Evolutionary conservation across 1,284 basidiomycete species (phyloP).

Genomic region (Malassezia vespertilionis): DNA sequence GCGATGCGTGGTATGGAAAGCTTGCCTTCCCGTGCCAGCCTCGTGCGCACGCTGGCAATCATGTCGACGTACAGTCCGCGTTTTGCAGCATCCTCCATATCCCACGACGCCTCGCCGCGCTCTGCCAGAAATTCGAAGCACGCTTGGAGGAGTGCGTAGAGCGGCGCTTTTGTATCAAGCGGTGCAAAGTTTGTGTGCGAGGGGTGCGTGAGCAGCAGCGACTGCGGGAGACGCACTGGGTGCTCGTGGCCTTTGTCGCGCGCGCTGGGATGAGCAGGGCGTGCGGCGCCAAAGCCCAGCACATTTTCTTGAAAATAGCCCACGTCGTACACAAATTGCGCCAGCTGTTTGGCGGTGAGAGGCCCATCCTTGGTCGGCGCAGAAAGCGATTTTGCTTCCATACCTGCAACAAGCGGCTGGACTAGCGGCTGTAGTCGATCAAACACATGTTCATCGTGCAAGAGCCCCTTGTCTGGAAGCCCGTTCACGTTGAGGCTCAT

Average conservation of each 20-base stretch:
- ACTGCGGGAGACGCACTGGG: constrained; percentile 35
- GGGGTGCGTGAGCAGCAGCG: constrained; percentile 27
- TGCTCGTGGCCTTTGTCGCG: constrained; percentile 22
- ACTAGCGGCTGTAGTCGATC: constrained; percentile 17
- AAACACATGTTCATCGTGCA: constrained; percentile 12
- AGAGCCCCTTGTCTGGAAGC: constrained; percentile 18
- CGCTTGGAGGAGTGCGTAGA: constrained; percentile 25
- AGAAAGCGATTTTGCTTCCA: constrained; percentile 1
- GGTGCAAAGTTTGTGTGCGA: constrained; percentile 24
- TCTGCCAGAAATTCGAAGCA: constrained; percentile 25
- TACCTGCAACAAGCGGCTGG: constrained; percentile 10
- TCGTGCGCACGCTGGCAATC: constrained; percentile 27
- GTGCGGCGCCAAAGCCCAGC: constrained; percentile 28
- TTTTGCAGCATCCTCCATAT: constrained; percentile 23
- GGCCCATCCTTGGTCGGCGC: neutral
- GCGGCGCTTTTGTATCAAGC: constrained; percentile 22
- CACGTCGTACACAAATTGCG: constrained; percentile 22
- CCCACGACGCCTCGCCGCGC: constrained; percentile 22
- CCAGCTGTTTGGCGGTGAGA: constrained; percentile 14
- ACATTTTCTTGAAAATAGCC: constrained; percentile 36
- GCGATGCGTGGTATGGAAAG: constrained; percentile 27
- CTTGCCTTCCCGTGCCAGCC: constrained; percentile 21
- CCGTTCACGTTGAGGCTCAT: constrained; percentile 26
- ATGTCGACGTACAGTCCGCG: constrained; percentile 27
- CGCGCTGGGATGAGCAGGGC: constrained; percentile 25